These are phyloP conservation scores for Tylopilus cervinicoccineus DNA, from an alignment of 768 basidiomycete genomes.

Conservation along the genomic window DNA sequence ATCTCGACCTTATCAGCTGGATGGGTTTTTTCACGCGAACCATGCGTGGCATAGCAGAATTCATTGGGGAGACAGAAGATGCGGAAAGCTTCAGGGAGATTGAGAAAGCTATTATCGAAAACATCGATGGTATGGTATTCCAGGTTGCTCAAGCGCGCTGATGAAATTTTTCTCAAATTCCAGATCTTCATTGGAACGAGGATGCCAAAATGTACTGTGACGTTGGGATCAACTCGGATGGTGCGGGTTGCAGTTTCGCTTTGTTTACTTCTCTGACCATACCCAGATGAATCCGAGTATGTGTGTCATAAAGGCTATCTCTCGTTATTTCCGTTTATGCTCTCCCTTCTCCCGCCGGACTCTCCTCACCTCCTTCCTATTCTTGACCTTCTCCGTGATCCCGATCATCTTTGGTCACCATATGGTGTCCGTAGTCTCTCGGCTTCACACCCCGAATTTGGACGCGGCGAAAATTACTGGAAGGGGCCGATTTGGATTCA, in stretches of 20 bases:
- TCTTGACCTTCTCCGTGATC: constrained; percentile 75
- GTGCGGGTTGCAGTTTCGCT: constrained; percentile 37
- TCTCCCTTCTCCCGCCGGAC: constrained; percentile 69
- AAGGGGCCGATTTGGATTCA: constrained; percentile 95
- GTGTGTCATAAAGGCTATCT: constrained; percentile 92
- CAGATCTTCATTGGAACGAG: constrained; percentile 93
- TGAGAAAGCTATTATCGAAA: constrained; percentile 75
- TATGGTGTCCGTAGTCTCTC: constrained; percentile 89
- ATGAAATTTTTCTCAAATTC: not conserved
- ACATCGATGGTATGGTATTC: constrained; percentile 69
- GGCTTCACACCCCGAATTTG: constrained; percentile 85
- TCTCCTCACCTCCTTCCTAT: constrained; percentile 82
- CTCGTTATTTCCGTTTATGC: constrained; percentile 89
- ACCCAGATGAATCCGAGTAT: constrained; percentile 82
- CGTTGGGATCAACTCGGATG: constrained; percentile 77
- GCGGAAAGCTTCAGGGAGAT: constrained; percentile 69
- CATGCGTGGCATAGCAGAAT: constrained; percentile 87
- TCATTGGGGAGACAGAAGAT: constrained; percentile 84
- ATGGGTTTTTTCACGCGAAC: constrained; percentile 94
- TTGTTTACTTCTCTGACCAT: not conserved
- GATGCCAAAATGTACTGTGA: constrained; percentile 93
- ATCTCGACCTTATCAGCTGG: constrained; percentile 92
- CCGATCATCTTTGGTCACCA: constrained; percentile 86
- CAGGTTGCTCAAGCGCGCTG: not conserved
- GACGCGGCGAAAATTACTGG: constrained; percentile 95